Evolutionary conservation across 805 yeast genomes (phyloP).

Genomic region (Danielozyma ontarioensis): DNA sequence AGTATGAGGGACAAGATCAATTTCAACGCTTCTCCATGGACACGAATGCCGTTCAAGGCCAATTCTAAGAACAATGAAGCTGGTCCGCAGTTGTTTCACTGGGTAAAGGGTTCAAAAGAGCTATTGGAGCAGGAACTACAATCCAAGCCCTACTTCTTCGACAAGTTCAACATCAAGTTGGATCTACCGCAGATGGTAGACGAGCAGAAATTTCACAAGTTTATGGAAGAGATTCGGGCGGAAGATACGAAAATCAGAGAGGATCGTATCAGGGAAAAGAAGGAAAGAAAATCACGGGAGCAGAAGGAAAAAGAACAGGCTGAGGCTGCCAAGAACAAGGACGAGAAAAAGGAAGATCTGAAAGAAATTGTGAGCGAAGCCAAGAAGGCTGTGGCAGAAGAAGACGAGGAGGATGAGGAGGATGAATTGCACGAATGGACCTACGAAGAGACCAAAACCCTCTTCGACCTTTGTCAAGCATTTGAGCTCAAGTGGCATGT

Average conservation of each 20-base stretch:
- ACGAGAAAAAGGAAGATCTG: conserved; percentile 5
- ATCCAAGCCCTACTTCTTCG: conserved; percentile 55
- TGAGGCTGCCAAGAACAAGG: conserved; percentile 2
- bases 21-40: conserved; percentile 80
- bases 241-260: conserved; percentile 4
- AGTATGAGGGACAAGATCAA: conserved; percentile 64
- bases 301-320: conserved; percentile 8
- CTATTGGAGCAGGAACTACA: conserved; percentile 26
- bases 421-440: conserved; percentile 54
- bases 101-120: conserved; percentile 76
- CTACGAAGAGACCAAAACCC: conserved; percentile 68
- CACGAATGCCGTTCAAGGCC: conserved; percentile 52
- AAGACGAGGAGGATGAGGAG: conserved; percentile 23
- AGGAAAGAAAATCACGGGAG: conserved; percentile 11
- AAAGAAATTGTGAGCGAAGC: conserved; percentile 9
- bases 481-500: conserved; percentile 64
- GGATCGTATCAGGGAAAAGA: conserved; percentile 1
- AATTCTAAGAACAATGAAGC: conserved; percentile 49
- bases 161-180: conserved; percentile 64
- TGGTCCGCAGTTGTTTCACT: conserved; percentile 57
- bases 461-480: conserved; percentile 66
- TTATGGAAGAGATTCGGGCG: conserved; percentile 37
- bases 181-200: conserved; percentile 64
- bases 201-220: conserved; percentile 53
- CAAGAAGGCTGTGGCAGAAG: conserved; percentile 19